phyloP scores from a whole-genome alignment of 2,329 filamentous ascomycete species.

The Paradendryphiella salina region DNA sequence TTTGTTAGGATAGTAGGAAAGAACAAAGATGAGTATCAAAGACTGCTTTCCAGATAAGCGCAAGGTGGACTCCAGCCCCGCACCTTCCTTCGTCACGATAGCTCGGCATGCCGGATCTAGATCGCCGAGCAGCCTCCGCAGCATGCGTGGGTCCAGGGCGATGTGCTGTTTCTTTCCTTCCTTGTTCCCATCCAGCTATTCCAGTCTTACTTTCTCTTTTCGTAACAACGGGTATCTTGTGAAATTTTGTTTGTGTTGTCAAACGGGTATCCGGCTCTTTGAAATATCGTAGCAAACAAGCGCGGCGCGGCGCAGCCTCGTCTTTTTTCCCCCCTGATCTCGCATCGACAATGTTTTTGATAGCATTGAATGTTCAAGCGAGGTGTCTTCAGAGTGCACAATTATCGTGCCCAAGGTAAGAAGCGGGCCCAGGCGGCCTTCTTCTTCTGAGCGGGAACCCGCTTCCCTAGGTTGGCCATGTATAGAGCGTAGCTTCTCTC shows the following conservation, averaged over 20 bases:
- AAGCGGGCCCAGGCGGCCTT: conserved; percentile 28
- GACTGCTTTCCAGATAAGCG: not conserved
- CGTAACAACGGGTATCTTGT: conserved; percentile 12
- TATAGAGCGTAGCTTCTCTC: conserved; percentile 30
- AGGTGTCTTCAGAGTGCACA: not conserved
- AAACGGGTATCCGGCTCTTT: conserved; percentile 9
- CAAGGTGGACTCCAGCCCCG: conserved; percentile 11
- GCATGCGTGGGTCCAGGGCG: conserved; percentile 3
- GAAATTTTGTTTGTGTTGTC: conserved; percentile 2
- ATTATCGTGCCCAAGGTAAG: conserved; percentile 20
- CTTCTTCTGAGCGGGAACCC: conserved; percentile 22
- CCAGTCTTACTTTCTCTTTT: not conserved
- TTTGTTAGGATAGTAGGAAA: conserved; percentile 11
- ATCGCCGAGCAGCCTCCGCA: conserved; percentile 9
- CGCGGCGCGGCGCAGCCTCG: not conserved
- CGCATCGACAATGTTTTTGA: too few relatives aligned
- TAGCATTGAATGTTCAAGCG: too few relatives aligned
- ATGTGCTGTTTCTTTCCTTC: not conserved
- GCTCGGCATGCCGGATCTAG: conserved; percentile 4
- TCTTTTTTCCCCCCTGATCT: not conserved
- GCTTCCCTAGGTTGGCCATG: conserved; percentile 24
- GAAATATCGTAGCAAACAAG: not conserved
- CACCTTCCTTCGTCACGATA: conserved; percentile 7
- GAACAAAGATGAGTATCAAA: conserved; percentile 12
- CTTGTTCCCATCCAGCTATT: not conserved